Conservation (phyloP, 116 monocot genomes). For the Posidonia oceanica region DNA sequence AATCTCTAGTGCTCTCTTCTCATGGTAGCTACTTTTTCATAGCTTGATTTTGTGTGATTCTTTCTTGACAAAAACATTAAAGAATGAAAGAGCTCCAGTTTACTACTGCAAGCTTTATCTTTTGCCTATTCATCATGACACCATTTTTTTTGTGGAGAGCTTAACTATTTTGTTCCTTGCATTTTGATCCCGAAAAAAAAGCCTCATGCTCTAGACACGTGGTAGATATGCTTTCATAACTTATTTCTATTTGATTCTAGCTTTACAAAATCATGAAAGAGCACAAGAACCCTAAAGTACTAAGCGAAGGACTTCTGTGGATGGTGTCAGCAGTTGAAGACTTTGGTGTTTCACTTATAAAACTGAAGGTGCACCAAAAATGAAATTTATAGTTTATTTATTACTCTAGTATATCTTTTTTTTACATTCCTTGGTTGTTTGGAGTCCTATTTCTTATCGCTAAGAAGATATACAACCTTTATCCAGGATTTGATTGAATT, state of each 20-base stretch:
- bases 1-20: too few relatives aligned
- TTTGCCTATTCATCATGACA: too few relatives aligned
- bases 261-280: constrained; percentile 99
- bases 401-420: background rate
- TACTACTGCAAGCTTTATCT: background rate
- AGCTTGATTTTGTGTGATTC: background rate
- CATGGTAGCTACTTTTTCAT: too few relatives aligned
- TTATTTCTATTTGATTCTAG: constrained; percentile 19
- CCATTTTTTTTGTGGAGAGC: too few relatives aligned
- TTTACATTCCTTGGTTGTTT: background rate
- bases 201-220: too few relatives aligned
- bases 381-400: background rate
- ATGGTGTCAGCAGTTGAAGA: constrained; percentile 98
- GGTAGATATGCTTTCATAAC: too few relatives aligned
- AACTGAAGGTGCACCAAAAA: constrained; percentile 54
- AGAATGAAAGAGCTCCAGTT: background rate
- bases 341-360: constrained; percentile 89
- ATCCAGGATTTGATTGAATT: constrained; percentile 94
- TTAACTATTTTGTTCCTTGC: too few relatives aligned
- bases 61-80: background rate
- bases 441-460: background rate
- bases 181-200: too few relatives aligned
- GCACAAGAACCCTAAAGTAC: constrained; percentile 98
- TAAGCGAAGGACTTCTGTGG: constrained; percentile 96
- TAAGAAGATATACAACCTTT: background rate